A percentile compares a stretch with the other conserved stretches of the same genome.
Conservation (phyloP, 2,329 filamentous ascomycete genomes). For the Microsporum audouinii region DNA sequence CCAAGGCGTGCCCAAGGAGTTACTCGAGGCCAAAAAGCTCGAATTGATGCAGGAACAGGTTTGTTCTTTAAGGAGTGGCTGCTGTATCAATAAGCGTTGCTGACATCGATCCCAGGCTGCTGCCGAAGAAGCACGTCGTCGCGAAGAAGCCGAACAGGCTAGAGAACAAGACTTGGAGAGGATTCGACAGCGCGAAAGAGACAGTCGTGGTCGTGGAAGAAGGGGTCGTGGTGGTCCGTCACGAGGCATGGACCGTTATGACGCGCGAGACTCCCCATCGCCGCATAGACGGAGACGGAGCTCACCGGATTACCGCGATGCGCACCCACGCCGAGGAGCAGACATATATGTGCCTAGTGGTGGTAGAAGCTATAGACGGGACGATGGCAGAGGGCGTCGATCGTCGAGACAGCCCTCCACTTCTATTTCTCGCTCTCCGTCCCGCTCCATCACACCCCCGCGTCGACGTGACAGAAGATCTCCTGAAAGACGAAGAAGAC, state of each 20-base stretch:
- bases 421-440: constrained; percentile 23
- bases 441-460: constrained; percentile 17
- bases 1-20: constrained; percentile 84
- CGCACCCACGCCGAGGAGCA: constrained; percentile 39
- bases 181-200: constrained; percentile 47
- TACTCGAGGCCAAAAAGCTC: constrained; percentile 90
- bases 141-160: constrained; percentile 58
- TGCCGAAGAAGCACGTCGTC: constrained; percentile 60
- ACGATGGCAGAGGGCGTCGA: constrained; percentile 29
- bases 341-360: constrained; percentile 48
- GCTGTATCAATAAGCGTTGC: neutral
- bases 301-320: constrained; percentile 35
- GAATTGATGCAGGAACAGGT: constrained; percentile 95
- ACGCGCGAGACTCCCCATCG: constrained; percentile 40
- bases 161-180: constrained; percentile 60
- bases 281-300: constrained; percentile 41
- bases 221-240: constrained; percentile 27
- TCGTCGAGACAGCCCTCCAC: constrained; percentile 24
- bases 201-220: constrained; percentile 29
- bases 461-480: constrained; percentile 18
- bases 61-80: neutral
- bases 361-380: constrained; percentile 22
- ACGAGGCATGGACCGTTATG: constrained; percentile 39
- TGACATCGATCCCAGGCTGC: constrained; percentile 35
- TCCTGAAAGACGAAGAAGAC: constrained; percentile 23